Base-by-base conservation (phyloP, 495 filamentous ascomycete species). In the Annulohypoxylon stygium region DNA sequence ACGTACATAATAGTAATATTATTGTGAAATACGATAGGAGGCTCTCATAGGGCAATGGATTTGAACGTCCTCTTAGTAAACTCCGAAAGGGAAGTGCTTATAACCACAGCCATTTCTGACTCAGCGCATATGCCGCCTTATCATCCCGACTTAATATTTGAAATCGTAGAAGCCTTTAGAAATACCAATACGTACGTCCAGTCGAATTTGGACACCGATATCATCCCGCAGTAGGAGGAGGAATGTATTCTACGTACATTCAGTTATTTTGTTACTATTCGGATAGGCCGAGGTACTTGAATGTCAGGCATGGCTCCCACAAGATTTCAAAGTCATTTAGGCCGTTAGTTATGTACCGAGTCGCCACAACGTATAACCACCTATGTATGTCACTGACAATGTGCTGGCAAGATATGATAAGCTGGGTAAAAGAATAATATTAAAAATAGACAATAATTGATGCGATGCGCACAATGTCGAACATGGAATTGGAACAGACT, bases 381-480 rank as follows among this genome's bases (percentile, higher is more conserved):
- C 5, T 30, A 30, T 30, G 30, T 30, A 30, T 30, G 30, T 30
- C 5, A 30, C 48, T 25, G 25, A 39, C 12, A 67, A 70, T 74
- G 71, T 36, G 71, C 62, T 74, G 71, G 71, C 71, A 57, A 33
- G 30, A 20, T 59, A 50, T 74, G 71, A 74, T 74, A 74, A 74
- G 71, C 30, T 34, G 43, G 61, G 34, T 37, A 47, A 37, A 25
- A 53, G 25, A 39, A 53, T 48, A 16, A 55, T 58, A 25, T 11
- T 59, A 47, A 34, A 34, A 47, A 47, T 47, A 20, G 43, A 9
- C 43, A 47, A 67, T 55, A 67, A 69, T 53, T 55, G 63, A 69
- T 53, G 66, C 50, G 26, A 65, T 74, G 71, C 55, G 58, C 67
- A 67, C 59, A 62, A 57, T 48, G 51, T 74, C 66, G 71, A 74